phyloP scores from a whole-genome alignment of 257 asterid genomes.

The Penstemon newberryi region DNA sequence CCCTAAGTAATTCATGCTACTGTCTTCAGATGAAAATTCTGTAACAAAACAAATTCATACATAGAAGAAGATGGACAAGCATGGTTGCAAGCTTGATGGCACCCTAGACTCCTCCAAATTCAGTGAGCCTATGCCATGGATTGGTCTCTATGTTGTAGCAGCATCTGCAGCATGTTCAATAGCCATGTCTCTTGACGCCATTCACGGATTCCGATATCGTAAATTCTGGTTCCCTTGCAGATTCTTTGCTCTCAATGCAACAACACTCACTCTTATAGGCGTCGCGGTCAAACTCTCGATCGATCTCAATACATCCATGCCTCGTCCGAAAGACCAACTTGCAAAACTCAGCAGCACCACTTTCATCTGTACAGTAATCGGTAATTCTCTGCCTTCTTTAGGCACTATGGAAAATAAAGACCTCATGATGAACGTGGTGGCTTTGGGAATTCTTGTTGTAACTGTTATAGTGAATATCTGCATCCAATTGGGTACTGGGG shows the following conservation, averaged over 20 bases:
- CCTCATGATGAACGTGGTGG: conserved; percentile 63
- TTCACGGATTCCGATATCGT: conserved; percentile 46
- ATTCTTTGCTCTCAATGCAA: conserved; percentile 77
- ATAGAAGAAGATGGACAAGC: conserved; percentile 39
- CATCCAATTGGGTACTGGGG: conserved; percentile 71
- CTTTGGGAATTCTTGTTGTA: conserved; percentile 59
- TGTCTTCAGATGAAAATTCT: too few species aligned
- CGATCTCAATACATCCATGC: conserved; percentile 84
- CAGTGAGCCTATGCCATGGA: conserved; percentile 73
- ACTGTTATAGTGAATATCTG: conserved; percentile 65
- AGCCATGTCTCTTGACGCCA: conserved; percentile 52
- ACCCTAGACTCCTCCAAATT: conserved; percentile 48
- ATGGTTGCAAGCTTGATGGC: conserved; percentile 54
- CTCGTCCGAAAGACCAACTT: conserved; percentile 63
- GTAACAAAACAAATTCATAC: background rate
- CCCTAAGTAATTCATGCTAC: too few species aligned
- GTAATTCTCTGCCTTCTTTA: conserved; percentile 71
- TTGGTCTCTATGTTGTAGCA: conserved; percentile 57
- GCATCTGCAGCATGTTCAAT: conserved; percentile 66
- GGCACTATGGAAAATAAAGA: conserved; percentile 64
- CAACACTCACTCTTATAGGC: conserved; percentile 61
- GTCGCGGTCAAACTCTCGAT: conserved; percentile 74
- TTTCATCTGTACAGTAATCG: conserved; percentile 59
- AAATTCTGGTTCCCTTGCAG: conserved; percentile 75
- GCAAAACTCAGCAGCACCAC: conserved; percentile 71